phyloP scores from a whole-genome alignment of 2,329 filamentous ascomycete genomes.

The Grosmannia penicillata region DNA sequence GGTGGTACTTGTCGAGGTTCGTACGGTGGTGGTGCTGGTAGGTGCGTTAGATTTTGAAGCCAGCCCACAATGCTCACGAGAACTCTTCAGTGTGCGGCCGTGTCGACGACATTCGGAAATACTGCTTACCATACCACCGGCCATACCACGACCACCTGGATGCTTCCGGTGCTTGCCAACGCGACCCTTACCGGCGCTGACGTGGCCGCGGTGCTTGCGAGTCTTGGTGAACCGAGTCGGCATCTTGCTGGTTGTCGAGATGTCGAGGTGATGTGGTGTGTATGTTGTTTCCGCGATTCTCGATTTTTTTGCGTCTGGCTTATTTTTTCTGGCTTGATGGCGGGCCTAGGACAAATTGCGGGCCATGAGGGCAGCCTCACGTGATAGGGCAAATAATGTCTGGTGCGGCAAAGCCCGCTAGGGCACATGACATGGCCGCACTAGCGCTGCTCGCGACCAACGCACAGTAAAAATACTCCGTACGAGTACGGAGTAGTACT shows the following conservation, averaged over 20 bases:
- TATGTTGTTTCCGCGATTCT: background rate
- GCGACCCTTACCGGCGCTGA: slow-evolving; percentile 96
- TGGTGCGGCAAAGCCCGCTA: too few relatives aligned
- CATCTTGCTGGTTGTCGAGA: slow-evolving; percentile 16
- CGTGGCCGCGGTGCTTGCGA: slow-evolving; percentile 86
- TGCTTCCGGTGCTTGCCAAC: slow-evolving; percentile 98
- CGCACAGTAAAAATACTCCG: background rate
- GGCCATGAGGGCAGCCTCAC: slow-evolving; percentile 1
- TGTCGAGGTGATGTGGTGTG: slow-evolving; percentile 4
- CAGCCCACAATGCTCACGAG: too few relatives aligned
- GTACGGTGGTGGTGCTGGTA: slow-evolving; percentile 77
- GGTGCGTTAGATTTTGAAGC: background rate
- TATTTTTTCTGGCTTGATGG: background rate
- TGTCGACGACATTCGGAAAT: slow-evolving; percentile 17
- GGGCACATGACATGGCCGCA: too few relatives aligned
- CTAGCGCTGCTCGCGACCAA: too few relatives aligned
- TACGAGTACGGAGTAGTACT: background rate
- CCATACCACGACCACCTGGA: slow-evolving; percentile 69
- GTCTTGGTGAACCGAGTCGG: slow-evolving; percentile 64
- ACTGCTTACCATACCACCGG: slow-evolving; percentile 52
- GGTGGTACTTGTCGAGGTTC: slow-evolving; percentile 77
- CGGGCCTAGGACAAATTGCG: background rate
- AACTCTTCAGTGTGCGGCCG: background rate
- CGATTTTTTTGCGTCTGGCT: too few relatives aligned
- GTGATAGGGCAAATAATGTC: slow-evolving; percentile 2